These are phyloP conservation scores for Herpetospermum pedunculosum DNA, from an alignment of 306 rosid genomes.

Conservation along the genomic window DNA sequence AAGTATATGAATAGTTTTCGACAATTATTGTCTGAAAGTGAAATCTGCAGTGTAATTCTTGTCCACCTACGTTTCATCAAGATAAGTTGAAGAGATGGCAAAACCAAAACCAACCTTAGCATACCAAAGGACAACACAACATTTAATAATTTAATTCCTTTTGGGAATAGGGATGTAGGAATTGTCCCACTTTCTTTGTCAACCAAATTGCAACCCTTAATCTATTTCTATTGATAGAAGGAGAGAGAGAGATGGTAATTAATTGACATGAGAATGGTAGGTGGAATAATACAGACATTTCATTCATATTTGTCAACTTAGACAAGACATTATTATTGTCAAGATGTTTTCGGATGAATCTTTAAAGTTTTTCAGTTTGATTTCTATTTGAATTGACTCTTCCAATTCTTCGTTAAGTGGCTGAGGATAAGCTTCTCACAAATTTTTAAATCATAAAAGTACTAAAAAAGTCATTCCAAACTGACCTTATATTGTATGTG, in stretches of 20 bases:
- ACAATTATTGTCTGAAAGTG: slow-evolving; percentile 8
- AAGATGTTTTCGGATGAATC: not conserved
- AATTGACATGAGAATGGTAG: not conserved
- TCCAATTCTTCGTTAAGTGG: not conserved
- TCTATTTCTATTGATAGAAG: not conserved
- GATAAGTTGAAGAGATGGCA: slow-evolving; percentile 10
- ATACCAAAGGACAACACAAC: not conserved
- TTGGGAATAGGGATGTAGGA: not conserved
- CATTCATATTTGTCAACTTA: not conserved
- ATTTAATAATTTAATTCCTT: slow-evolving; percentile 1
- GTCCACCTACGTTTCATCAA: not conserved
- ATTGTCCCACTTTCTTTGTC: slow-evolving; percentile 10
- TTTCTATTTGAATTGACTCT: not conserved
- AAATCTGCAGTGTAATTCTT: not conserved
- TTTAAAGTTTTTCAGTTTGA: not conserved
- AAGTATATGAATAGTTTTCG: not conserved
- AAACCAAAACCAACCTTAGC: not conserved
- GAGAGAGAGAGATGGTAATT: not conserved
- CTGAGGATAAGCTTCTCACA: not conserved
- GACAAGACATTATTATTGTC: not conserved
- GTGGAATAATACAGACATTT: slow-evolving; percentile 5
- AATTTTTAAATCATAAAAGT: not conserved
- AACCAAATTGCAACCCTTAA: not conserved
- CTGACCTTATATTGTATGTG: not conserved
- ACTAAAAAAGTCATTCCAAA: too few species aligned